Conservation (phyloP, 192 early-diverging fungal species). For the Entomortierella beljakovae region DNA sequence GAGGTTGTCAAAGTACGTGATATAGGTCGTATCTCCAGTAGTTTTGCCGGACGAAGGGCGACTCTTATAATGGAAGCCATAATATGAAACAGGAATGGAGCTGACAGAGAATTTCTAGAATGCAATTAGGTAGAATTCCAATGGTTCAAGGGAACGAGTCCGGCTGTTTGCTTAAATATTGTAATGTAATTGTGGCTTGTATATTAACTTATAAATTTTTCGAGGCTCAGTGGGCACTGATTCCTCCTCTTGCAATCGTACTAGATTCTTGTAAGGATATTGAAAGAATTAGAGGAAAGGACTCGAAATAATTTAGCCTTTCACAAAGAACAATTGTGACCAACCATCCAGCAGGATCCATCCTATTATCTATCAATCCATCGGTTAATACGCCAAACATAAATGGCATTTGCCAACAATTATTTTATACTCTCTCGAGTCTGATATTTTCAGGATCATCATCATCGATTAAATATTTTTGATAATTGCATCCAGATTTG, state of each 20-base stretch:
- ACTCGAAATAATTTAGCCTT: background rate
- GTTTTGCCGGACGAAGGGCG: background rate
- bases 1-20: background rate
- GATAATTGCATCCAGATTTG: background rate
- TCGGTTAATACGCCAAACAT: conserved; percentile 10
- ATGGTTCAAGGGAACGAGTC: background rate
- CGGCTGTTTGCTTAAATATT: background rate
- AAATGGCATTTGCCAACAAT: background rate
- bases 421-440: too few species aligned
- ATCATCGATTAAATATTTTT: background rate
- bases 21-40: background rate
- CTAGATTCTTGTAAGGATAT: conserved; percentile 48
- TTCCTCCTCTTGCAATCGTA: conserved; percentile 53
- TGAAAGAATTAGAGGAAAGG: background rate
- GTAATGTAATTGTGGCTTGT: background rate
- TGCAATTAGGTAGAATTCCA: too few species aligned
- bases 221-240: background rate
- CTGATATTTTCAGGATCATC: background rate
- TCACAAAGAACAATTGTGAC: background rate
- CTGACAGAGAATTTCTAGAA: too few species aligned
- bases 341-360: background rate
- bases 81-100: background rate
- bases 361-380: conserved; percentile 20
- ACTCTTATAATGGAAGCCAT: background rate
- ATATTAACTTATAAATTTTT: background rate